Evolutionary conservation across 441 rosid species (phyloP).

Genomic region (Populus hybrid): DNA sequence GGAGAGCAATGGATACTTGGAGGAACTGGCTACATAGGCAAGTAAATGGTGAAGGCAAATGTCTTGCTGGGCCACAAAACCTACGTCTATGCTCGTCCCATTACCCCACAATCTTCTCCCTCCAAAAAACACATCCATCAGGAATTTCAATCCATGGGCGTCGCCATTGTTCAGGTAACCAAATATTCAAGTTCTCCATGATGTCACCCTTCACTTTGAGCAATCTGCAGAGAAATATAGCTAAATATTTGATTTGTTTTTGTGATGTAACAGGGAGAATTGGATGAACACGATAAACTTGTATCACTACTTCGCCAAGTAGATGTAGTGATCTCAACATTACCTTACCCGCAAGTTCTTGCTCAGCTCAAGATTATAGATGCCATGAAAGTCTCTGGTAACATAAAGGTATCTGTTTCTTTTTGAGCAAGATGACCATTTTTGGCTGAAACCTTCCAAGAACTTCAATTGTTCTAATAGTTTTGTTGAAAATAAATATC

Average conservation of each 20-base stretch:
- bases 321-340: conserved; percentile 40
- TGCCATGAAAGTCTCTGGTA: conserved; percentile 41
- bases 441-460: too few relatives aligned
- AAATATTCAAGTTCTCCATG: too few relatives aligned
- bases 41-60: conserved; percentile 37
- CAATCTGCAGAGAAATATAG: not conserved
- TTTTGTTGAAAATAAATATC: too few relatives aligned
- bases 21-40: conserved; percentile 44
- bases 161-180: conserved; percentile 25
- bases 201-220: too few relatives aligned
- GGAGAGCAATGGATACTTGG: conserved; percentile 24
- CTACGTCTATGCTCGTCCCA: conserved; percentile 34
- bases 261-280: conserved; percentile 29
- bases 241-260: not conserved
- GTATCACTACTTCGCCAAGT: conserved; percentile 23
- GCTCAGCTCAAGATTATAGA: conserved; percentile 39
- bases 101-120: not conserved
- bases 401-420: conserved; percentile 32
- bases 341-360: conserved; percentile 27
- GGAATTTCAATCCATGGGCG: conserved; percentile 31
- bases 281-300: conserved; percentile 39
- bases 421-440: too few relatives aligned
- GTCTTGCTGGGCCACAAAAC: conserved; percentile 31
- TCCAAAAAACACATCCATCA: conserved; percentile 12
- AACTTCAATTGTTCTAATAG: too few relatives aligned